Evolutionary conservation across 371 early-diverging fungal species (phyloP), one percentile per base, ranked within the genome.

Genomic region (Sporodiniella umbellata): DNA sequence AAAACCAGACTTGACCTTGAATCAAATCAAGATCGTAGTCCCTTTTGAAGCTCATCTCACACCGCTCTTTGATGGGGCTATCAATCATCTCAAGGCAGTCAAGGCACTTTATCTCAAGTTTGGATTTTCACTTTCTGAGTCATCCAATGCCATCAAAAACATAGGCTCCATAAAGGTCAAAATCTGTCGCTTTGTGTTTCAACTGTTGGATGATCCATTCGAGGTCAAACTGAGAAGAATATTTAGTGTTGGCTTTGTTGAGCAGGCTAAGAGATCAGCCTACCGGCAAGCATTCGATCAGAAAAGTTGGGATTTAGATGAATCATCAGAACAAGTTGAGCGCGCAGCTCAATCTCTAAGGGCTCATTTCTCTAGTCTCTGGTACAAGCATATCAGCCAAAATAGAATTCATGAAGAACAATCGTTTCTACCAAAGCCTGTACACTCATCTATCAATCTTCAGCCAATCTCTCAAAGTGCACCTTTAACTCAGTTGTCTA

Each of bases 201-300:
- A 14, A 47, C 44, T 3, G 48, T 77, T 10, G 49, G 83, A 83
- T 46, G 69, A 71, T 46, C 72, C 70, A 6, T 78, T 83, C 52
- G 83, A 83, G 44, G 53, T 51, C 0, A 51, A 38, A 12, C 45
- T 83, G 17, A 45, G 66, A 2, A 52, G 54, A 2, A 79, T 68
- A 15, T 74, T 69, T 15, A 33, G 48, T 8, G 48, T 54, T 8
- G 78, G 79, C 4, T 31, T 68, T 15, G 63, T 66, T n/a, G 80
- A 83, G 42, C 80, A 79, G 45, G 52, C 61, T 42, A 63, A 59
- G 11, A 50, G 83, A 5, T 21, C 71, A 3, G 70, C 73, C 2
- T 54, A 78, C 24, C 58, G 68, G 31, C 66, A 62, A 17, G 80
- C 78, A 5, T 74, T 81, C 46, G 66, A 72, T 31, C 68, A 71